Percentiles rank a stretch among this genome's conserved stretches.
These are phyloP conservation scores for Barnettozyma hawaiiensis DNA, from an alignment of 1,139 yeast species.

Conservation along the genomic window DNA sequence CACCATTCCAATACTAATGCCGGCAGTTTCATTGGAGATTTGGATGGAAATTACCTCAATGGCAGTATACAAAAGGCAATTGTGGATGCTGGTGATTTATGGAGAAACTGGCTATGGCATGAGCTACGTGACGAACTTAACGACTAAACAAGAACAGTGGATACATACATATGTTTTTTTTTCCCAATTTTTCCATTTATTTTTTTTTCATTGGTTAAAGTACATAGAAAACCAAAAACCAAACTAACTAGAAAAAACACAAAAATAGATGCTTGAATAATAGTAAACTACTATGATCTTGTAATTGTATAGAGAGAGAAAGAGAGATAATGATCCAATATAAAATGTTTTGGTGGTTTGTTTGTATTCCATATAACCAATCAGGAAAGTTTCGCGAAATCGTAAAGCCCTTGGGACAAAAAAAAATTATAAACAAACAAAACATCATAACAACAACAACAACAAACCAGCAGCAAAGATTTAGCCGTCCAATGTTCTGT, in stretches of 20 bases:
- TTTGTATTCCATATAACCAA: neutral
- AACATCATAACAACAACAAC: too few relatives aligned
- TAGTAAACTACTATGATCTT: too few relatives aligned
- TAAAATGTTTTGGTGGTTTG: too few relatives aligned
- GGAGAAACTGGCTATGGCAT: conserved; percentile 82
- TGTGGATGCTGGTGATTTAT: conserved; percentile 76
- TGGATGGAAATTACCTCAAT: conserved; percentile 29
- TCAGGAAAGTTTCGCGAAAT: neutral
- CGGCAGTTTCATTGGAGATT: conserved; percentile 29
- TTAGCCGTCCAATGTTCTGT: conserved; percentile 18
- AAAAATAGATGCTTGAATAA: too few relatives aligned
- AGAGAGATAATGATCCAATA: neutral
- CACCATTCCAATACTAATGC: neutral
- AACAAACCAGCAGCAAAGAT: neutral
- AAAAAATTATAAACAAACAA: too few relatives aligned
- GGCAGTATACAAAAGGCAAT: conserved; percentile 64
- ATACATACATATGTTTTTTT: neutral
- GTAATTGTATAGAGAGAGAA: neutral
- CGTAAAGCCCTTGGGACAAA: too few relatives aligned
- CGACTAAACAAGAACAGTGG: conserved; percentile 15
- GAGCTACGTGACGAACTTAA: conserved; percentile 48
- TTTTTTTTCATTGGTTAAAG: neutral
- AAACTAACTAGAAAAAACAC: too few relatives aligned
- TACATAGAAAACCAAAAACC: neutral
- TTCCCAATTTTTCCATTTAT: neutral